A percentile compares a stretch with the other conserved stretches of the same genome.
These are phyloP conservation scores for Populus hybrid DNA, from an alignment of 441 rosid species.

Conservation along the genomic window DNA sequence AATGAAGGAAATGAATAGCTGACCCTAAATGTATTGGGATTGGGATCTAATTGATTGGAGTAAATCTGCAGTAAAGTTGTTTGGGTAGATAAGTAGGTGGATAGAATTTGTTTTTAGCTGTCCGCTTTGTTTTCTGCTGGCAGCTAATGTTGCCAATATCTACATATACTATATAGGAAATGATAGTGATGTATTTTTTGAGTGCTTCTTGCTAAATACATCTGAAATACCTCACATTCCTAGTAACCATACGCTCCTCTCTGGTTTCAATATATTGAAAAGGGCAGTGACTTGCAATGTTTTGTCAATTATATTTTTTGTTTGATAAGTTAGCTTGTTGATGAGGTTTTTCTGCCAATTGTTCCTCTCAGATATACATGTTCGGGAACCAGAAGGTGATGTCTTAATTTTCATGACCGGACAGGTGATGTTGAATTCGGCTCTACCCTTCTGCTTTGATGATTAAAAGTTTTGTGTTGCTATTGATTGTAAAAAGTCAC, in stretches of 20 bases:
- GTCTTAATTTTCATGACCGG: slow-evolving; percentile 94
- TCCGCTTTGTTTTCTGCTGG: background rate
- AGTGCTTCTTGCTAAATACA: slow-evolving; percentile 2
- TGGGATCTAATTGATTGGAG: background rate
- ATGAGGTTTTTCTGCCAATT: slow-evolving; percentile 16
- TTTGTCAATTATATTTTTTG: background rate
- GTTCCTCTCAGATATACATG: slow-evolving; percentile 66
- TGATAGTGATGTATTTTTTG: background rate
- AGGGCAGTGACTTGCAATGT: background rate
- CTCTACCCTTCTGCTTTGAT: background rate
- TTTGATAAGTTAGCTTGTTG: background rate
- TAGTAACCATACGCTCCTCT: background rate
- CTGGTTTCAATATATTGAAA: background rate
- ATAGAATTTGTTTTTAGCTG: slow-evolving; percentile 4
- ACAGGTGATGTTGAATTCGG: slow-evolving; percentile 52
- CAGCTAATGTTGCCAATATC: background rate
- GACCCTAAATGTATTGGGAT: background rate
- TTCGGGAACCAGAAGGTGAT: slow-evolving; percentile 88
- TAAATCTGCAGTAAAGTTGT: background rate
- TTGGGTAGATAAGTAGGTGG: background rate
- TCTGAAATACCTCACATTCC: background rate
- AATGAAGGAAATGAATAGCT: background rate
- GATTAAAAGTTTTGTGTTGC: slow-evolving; percentile 10
- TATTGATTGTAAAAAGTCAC: slow-evolving; percentile 7
- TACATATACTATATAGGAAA: background rate